phyloP scores from a whole-genome alignment of 1,284 basidiomycete species.

The Ceratobasidium sp. region DNA sequence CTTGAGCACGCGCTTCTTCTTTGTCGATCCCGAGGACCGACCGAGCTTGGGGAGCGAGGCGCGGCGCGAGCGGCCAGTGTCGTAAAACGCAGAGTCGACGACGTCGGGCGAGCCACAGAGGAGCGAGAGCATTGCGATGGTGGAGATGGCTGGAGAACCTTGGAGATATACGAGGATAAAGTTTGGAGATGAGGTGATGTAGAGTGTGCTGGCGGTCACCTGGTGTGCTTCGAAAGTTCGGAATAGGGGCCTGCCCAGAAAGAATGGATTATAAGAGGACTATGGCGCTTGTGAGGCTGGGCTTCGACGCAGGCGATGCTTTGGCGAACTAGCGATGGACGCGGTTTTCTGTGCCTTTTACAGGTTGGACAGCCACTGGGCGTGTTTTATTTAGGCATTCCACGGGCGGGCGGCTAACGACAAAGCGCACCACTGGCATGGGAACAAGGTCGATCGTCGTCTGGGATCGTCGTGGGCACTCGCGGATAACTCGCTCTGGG shows the following conservation, averaged over 20 bases:
- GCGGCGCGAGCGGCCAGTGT: constrained; percentile 16
- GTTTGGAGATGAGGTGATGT: neutral
- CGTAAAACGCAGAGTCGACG: constrained; percentile 40
- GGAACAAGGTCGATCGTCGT: constrained; percentile 3
- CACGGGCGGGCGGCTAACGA: constrained; percentile 27
- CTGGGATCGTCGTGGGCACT: neutral
- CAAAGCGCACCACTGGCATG: neutral
- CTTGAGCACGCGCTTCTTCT: constrained; percentile 40
- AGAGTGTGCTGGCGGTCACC: constrained; percentile 9
- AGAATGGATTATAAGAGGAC: constrained; percentile 7
- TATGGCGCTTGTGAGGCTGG: neutral
- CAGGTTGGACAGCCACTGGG: neutral
- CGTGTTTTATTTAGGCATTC: neutral
- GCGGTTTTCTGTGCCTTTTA: neutral
- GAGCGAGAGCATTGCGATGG: constrained; percentile 42
- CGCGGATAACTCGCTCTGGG: neutral
- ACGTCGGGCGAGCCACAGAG: constrained; percentile 41
- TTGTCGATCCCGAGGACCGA: constrained; percentile 34
- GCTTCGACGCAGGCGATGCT: constrained; percentile 14
- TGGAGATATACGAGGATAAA: constrained; percentile 2
- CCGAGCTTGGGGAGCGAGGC: constrained; percentile 2
- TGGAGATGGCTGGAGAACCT: constrained; percentile 4
- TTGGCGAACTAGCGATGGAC: constrained; percentile 12
- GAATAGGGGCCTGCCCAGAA: constrained; percentile 33
- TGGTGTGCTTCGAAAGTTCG: constrained; percentile 24